phyloP scores from a whole-genome alignment of 2,329 filamentous ascomycete species.

The Chaetomiaceae sp. region DNA sequence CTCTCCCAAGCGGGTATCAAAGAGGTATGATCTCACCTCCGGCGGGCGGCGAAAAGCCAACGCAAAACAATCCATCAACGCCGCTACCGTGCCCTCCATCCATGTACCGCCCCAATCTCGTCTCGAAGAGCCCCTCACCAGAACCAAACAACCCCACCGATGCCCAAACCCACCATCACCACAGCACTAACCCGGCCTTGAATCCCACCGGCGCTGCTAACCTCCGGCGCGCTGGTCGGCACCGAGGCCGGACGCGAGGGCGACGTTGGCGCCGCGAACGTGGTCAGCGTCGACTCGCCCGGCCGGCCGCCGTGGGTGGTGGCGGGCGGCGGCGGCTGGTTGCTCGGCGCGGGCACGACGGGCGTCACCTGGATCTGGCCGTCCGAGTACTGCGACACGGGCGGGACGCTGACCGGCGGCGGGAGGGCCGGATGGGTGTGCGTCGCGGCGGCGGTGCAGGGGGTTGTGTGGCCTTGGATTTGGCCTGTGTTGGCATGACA shows the following conservation, averaged over 20 bases:
- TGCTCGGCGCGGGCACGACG: neutral
- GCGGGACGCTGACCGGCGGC: constrained; percentile 26
- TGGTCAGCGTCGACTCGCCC: no score
- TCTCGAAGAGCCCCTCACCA: neutral
- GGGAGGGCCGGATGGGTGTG: no score
- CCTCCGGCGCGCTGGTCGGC: constrained; percentile 14
- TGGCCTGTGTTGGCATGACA: constrained; percentile 38
- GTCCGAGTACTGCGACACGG: constrained; percentile 40
- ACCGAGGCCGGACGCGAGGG: neutral
- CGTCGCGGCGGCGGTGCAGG: constrained; percentile 32
- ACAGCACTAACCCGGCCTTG: constrained; percentile 29
- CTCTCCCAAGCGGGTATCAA: no score
- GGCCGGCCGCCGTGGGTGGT: no score
- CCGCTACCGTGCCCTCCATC: no score
- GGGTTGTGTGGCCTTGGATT: constrained; percentile 43
- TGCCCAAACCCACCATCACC: constrained; percentile 30
- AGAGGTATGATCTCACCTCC: no score
- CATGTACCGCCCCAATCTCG: neutral
- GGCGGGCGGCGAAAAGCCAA: no score
- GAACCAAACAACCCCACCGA: constrained; percentile 12
- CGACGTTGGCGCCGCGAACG: neutral
- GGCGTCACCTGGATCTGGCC: constrained; percentile 41
- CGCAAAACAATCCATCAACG: no score
- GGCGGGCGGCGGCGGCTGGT: no score
- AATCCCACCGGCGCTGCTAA: constrained; percentile 20